phyloP scores from a whole-genome alignment of 345 rosid species.

The Salix dunnii region DNA sequence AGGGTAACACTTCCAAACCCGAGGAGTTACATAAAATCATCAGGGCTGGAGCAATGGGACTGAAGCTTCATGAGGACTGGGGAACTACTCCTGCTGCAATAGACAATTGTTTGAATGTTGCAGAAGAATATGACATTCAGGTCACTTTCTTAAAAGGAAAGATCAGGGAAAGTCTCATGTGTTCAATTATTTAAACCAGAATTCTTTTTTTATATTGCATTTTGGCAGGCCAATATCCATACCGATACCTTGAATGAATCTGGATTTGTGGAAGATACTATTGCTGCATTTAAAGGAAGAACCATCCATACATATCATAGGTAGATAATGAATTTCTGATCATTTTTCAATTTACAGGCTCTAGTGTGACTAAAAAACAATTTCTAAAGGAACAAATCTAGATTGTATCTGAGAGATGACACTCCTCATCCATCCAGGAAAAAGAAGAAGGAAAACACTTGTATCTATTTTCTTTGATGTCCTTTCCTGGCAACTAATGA shows the following conservation, averaged over 20 bases:
- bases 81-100: slow-evolving; percentile 96
- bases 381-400: no score
- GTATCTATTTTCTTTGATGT: neutral
- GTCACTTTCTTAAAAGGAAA: slow-evolving; percentile 24
- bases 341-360: no score
- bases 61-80: slow-evolving; percentile 99
- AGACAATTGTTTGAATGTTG: slow-evolving; percentile 80
- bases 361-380: no score
- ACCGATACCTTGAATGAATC: slow-evolving; percentile 96
- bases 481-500: no score
- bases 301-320: slow-evolving; percentile 96
- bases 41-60: slow-evolving; percentile 96
- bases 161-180: no score
- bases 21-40: slow-evolving; percentile 69
- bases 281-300: slow-evolving; percentile 80
- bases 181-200: neutral
- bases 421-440: neutral
- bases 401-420: neutral
- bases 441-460: no score
- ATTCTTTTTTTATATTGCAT: slow-evolving; percentile 3
- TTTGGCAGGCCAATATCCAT: slow-evolving; percentile 84
- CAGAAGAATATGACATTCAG: slow-evolving; percentile 76
- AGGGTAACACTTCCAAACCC: slow-evolving; percentile 84
- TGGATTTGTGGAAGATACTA: slow-evolving; percentile 93
- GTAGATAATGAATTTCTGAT: slow-evolving; percentile 31